phyloP scores from a whole-genome alignment of 257 asterid genomes.

The Capsicum rhomboideum region DNA sequence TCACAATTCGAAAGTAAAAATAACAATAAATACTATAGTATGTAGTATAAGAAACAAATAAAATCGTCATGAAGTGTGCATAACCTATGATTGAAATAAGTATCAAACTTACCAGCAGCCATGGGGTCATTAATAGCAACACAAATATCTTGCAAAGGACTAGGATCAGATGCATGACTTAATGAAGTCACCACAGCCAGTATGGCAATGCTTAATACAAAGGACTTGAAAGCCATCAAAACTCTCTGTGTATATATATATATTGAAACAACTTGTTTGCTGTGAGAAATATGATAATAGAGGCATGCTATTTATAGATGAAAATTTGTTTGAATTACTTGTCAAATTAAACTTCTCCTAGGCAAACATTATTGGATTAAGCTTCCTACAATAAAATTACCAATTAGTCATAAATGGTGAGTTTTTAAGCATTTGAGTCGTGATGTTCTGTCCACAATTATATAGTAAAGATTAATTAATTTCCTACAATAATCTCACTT shows the following conservation, averaged over 20 bases:
- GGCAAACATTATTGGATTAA: neutral
- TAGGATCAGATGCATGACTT: neutral
- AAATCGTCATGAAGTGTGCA: too few species aligned
- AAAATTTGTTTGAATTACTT: neutral
- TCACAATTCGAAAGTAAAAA: neutral
- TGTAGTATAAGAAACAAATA: neutral
- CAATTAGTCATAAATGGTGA: neutral
- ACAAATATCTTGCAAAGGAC: neutral
- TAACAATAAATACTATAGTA: neutral
- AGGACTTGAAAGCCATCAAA: neutral
- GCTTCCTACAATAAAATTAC: neutral
- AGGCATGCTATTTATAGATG: neutral
- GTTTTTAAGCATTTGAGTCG: neutral
- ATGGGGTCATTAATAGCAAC: neutral
- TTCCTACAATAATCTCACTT: too few species aligned
- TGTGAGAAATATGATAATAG: neutral
- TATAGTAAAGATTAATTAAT: neutral
- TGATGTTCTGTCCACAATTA: neutral
- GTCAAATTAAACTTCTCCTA: neutral
- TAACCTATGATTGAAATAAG: too few species aligned
- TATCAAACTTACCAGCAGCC: neutral
- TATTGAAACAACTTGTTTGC: neutral
- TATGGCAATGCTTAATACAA: neutral
- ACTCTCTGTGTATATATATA: neutral
- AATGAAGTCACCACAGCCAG: neutral